A percentile compares a stretch with the other conserved stretches of the same genome.
These are phyloP conservation scores for Podaxis sp. DNA, from an alignment of 768 basidiomycete species.

Conservation along the genomic window DNA sequence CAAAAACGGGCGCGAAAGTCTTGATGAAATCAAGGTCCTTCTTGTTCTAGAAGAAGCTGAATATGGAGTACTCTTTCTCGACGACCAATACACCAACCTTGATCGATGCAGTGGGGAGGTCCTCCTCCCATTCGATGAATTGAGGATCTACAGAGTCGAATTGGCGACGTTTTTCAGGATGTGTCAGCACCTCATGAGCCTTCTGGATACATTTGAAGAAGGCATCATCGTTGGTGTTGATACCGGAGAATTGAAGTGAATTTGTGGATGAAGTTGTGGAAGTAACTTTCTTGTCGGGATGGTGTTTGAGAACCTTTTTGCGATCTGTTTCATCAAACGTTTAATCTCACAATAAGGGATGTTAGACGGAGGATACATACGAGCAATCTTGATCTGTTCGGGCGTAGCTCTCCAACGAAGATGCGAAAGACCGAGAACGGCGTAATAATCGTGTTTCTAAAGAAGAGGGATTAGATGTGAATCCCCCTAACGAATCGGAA, in stretches of 20 bases:
- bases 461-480: not conserved
- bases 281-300: conserved; percentile 90
- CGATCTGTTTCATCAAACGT: conserved; percentile 94
- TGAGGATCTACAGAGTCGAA: conserved; percentile 95
- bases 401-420: conserved; percentile 83
- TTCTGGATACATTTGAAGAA: conserved; percentile 99
- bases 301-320: conserved; percentile 98
- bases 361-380: conserved; percentile 54
- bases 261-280: conserved; percentile 28
- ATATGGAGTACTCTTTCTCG: not conserved
- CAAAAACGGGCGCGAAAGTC: conserved; percentile 78
- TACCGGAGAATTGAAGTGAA: conserved; percentile 45
- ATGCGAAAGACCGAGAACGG: conserved; percentile 91
- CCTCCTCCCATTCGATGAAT: conserved; percentile 71
- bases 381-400: conserved; percentile 95
- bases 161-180: conserved; percentile 85
- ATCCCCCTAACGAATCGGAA: not conserved
- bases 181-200: conserved; percentile 90
- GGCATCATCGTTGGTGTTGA: conserved; percentile 89
- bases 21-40: conserved; percentile 65
- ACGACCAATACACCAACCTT: conserved; percentile 35
- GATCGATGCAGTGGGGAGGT: conserved; percentile 66
- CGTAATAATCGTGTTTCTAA: conserved; percentile 98
- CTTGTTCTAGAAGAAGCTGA: conserved; percentile 35
- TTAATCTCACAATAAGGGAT: not conserved